Base-by-base conservation (phyloP, 257 asterid species). In the Nicotiana tabacum region DNA sequence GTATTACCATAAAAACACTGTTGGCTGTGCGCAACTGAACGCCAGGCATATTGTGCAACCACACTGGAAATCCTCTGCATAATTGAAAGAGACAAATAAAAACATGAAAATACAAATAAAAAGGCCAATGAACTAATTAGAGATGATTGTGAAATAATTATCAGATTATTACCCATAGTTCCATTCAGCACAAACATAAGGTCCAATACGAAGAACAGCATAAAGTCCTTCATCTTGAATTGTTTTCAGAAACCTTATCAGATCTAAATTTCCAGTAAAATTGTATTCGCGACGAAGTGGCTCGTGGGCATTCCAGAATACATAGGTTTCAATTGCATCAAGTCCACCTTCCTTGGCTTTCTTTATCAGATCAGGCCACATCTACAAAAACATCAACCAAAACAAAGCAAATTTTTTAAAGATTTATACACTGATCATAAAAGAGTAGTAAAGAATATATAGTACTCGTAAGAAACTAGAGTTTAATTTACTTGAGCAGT, bases 241-340 rank as follows among this genome's bases (percentile, higher is more conserved):
- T 0, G 94, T 88, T 82, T 93, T 90, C 37, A 93, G 62, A 78
- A 93, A 93, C 86, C 88, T 90, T 29, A 92, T 60, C 4, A 93
- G 83, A 84, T 92, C 97, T 83, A 85, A 81, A 83, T 91, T 92
- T 1, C 96, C 96, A 33, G 9, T 53, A 65, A 93, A 93, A 85
- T 93, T 91, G 53, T 92, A 93, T 33, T 88, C 86, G 1, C 94
- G 86, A 16, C 93, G 91, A 62, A 80, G 32, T 0, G 96, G 91
- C 85, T 93, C 97, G 10, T 93, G 97, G 0, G 92, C 93, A 60
- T 93, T 93, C 98, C 98, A 92, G 18, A 92, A 93, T 0, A 93
- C 91, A 4, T 32, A 32, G 4, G 35, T 32, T 32, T 32, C 35
- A 32, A 32, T 32, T 32, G 35, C 35, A 32, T 32, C 35, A 32